A percentile compares a stretch with the other conserved stretches of the same genome.
These are phyloP conservation scores for Termitomyces sp. DNA, from an alignment of 768 basidiomycete species.

Conservation along the genomic window DNA sequence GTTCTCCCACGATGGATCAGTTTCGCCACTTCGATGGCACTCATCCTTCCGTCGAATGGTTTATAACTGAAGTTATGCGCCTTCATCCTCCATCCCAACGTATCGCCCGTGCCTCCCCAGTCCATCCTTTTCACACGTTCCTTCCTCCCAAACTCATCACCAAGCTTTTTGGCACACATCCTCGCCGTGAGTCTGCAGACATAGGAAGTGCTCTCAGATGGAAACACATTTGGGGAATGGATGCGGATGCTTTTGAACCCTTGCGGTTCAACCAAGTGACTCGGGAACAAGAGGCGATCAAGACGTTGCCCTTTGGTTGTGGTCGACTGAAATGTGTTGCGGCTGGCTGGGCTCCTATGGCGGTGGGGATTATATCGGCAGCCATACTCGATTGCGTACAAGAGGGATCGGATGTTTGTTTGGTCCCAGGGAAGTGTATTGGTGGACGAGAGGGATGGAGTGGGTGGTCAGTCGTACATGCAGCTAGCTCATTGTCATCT, in stretches of 20 bases:
- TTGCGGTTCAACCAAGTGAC: conserved; percentile 22
- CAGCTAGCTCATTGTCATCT: neutral
- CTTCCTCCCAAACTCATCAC: neutral
- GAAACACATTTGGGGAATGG: conserved; percentile 27
- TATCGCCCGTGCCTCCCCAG: conserved; percentile 26
- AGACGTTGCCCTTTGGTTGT: conserved; percentile 41
- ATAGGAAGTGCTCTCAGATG: conserved; percentile 29
- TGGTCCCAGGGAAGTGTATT: conserved; percentile 22
- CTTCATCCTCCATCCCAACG: conserved; percentile 46
- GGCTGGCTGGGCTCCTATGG: conserved; percentile 43
- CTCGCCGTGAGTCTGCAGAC: conserved; percentile 26
- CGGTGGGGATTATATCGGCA: conserved; percentile 41
- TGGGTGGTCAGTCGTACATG: conserved; percentile 29
- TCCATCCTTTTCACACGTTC: neutral
- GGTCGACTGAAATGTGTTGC: conserved; percentile 44
- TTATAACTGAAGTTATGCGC: conserved; percentile 40
- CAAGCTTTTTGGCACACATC: neutral
- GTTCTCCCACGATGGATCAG: conserved; percentile 19
- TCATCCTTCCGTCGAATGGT: conserved; percentile 25
- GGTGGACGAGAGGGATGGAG: conserved; percentile 39
- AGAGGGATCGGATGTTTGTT: conserved; percentile 19
- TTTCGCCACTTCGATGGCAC: conserved; percentile 18
- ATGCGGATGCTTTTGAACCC: conserved; percentile 37
- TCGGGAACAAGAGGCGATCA: conserved; percentile 15
- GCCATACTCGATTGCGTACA: conserved; percentile 29